These are phyloP conservation scores for Epichloe uncinata DNA, from an alignment of 2,329 filamentous ascomycete species.

Conservation along the genomic window DNA sequence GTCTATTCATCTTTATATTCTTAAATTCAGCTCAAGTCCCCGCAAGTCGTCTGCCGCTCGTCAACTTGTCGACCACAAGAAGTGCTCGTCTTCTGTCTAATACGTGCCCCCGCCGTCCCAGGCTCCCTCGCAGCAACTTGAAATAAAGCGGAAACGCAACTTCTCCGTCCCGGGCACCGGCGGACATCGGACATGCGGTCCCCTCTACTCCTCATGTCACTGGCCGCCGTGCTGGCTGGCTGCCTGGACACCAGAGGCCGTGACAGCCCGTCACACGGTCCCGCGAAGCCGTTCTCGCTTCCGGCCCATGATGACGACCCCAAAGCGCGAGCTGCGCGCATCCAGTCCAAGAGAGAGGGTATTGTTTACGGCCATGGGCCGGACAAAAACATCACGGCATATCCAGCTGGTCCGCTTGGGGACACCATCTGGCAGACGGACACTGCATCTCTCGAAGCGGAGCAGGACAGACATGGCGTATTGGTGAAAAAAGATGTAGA, in stretches of 20 bases:
- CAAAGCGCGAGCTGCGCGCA: not conserved
- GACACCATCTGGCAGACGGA: constrained; percentile 1
- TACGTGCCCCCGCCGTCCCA: too few species aligned
- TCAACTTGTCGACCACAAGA: too few species aligned
- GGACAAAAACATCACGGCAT: constrained; percentile 1
- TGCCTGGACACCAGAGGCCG: too few species aligned
- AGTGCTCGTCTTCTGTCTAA: too few species aligned
- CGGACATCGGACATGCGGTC: too few species aligned
- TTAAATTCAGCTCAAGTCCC: too few species aligned
- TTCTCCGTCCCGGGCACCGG: too few species aligned
- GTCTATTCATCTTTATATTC: too few species aligned
- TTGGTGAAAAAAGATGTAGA: not conserved
- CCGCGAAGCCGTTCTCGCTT: not conserved
- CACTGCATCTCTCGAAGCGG: not conserved
- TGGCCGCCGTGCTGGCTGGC: not conserved
- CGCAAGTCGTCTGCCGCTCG: too few species aligned
- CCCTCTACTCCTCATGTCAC: not conserved
- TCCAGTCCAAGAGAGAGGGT: not conserved
- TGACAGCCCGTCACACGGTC: not conserved
- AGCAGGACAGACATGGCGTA: not conserved
- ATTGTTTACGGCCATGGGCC: constrained; percentile 1
- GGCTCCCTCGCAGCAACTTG: too few species aligned
- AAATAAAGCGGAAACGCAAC: too few species aligned
- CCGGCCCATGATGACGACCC: not conserved
- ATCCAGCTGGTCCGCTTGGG: not conserved